Evolutionary conservation across 1,284 basidiomycete species (phyloP).

Genomic region (Malassezia cuniculi): DNA sequence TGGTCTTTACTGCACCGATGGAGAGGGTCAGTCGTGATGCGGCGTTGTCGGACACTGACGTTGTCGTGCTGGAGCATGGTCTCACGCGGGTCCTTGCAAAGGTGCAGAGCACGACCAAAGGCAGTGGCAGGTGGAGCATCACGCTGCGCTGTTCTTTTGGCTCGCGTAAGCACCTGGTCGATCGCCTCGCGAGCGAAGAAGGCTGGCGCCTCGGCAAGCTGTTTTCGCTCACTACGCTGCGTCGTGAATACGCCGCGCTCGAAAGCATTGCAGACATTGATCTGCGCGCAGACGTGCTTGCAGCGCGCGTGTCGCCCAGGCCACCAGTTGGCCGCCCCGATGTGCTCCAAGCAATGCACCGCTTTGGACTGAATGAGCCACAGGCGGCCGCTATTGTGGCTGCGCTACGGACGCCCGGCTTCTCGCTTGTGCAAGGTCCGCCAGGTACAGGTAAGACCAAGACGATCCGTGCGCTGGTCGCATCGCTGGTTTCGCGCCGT

Average conservation of each 20-base stretch:
- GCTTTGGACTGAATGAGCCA: slow-evolving; percentile 74
- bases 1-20: too few species aligned
- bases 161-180: slow-evolving; percentile 44
- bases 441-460: slow-evolving; percentile 98
- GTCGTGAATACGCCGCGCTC: slow-evolving; percentile 82
- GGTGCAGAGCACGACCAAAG: slow-evolving; percentile 3
- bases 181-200: slow-evolving; percentile 53
- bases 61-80: slow-evolving; percentile 5
- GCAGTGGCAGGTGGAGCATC: slow-evolving; percentile 46
- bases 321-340: slow-evolving; percentile 51
- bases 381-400: slow-evolving; percentile 80
- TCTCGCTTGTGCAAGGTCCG: slow-evolving; percentile 89
- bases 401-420: slow-evolving; percentile 61
- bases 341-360: slow-evolving; percentile 52
- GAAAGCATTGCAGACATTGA: slow-evolving; percentile 72
- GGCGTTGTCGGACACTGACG: too few species aligned
- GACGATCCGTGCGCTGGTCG: slow-evolving; percentile 88
- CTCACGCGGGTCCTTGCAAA: slow-evolving; percentile 8
- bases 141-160: slow-evolving; percentile 48
- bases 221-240: slow-evolving; percentile 75
- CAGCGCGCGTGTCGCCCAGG: slow-evolving; percentile 52
- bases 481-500: slow-evolving; percentile 57
- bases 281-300: slow-evolving; percentile 58
- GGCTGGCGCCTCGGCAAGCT: slow-evolving; percentile 68
- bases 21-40: too few species aligned